Conservation (phyloP, 208 protist genomes). For the Wallacemonas sp. region DNA sequence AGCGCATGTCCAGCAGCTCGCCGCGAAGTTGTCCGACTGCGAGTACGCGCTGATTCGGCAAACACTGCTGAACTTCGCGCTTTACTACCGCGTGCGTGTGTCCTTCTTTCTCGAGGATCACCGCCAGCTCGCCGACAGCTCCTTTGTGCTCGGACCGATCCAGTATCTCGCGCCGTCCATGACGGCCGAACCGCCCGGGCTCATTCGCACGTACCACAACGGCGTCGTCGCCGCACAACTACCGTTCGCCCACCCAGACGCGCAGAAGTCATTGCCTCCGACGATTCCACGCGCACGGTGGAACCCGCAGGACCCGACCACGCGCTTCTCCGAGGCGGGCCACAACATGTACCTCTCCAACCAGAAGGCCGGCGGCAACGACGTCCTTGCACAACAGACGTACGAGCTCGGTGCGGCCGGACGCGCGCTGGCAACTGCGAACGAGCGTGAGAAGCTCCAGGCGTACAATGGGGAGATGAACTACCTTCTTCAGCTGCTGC, state of each 20-base stretch:
- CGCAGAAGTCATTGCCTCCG: constrained; percentile 33
- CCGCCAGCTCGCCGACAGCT: constrained; percentile 69
- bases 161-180: constrained; percentile 46
- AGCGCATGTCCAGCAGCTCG: constrained; percentile 31
- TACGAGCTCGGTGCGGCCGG: constrained; percentile 21
- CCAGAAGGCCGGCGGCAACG: not conserved
- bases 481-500: constrained; percentile 56
- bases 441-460: constrained; percentile 20
- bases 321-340: constrained; percentile 55
- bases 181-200: constrained; percentile 52
- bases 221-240: constrained; percentile 3
- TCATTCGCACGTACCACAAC: constrained; percentile 40
- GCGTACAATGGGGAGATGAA: constrained; percentile 60
- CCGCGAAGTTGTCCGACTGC: constrained; percentile 27
- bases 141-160: constrained; percentile 52
- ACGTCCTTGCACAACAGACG: constrained; percentile 36
- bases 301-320: constrained; percentile 29
- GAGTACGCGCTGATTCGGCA: constrained; percentile 66
- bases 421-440: not conserved
- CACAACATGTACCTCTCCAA: constrained; percentile 55
- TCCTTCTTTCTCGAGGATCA: constrained; percentile 83
- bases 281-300: constrained; percentile 40
- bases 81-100: constrained; percentile 72
- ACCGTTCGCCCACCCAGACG: constrained; percentile 57
- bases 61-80: constrained; percentile 74